These are phyloP conservation scores for Phytophthora quininea DNA, from an alignment of 352 stramenopile genomes.

Conservation along the genomic window DNA sequence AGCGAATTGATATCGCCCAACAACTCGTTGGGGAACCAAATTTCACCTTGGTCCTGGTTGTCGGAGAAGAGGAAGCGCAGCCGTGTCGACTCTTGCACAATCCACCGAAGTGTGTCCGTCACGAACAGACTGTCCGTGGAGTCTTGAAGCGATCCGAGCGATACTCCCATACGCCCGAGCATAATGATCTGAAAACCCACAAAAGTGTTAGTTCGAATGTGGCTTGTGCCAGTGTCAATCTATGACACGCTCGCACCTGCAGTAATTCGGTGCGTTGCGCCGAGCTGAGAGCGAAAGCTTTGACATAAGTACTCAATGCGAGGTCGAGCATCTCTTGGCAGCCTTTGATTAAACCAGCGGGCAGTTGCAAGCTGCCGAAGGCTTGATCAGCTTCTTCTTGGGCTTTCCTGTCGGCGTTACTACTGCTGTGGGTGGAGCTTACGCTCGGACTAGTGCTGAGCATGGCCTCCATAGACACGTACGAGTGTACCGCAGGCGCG, in stretches of 20 bases:
- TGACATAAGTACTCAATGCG: conserved; percentile 39
- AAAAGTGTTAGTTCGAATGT: conserved; percentile 11
- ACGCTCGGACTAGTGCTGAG: conserved; percentile 43
- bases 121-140: conserved; percentile 13
- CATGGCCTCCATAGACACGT: conserved; percentile 56
- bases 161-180: conserved; percentile 45
- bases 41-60: conserved; percentile 16
- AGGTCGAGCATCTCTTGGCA: conserved; percentile 43
- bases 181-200: conserved; percentile 37
- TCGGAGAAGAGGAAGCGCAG: conserved; percentile 37
- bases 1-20: conserved; percentile 31
- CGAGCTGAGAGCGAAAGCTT: conserved; percentile 40
- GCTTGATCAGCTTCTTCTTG: conserved; percentile 23
- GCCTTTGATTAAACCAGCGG: conserved; percentile 20
- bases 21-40: conserved; percentile 34
- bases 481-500: conserved; percentile 25
- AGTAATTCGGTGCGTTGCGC: conserved; percentile 41
- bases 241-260: conserved; percentile 29
- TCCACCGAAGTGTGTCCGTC: conserved; percentile 25
- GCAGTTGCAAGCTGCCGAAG: conserved; percentile 33
- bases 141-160: conserved; percentile 26
- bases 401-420: conserved; percentile 10
- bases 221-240: neutral
- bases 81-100: conserved; percentile 26
- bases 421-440: conserved; percentile 23